Evolutionary conservation across 1,284 basidiomycete genomes (phyloP), one percentile per base, ranked within the genome.

Genomic region (Bjerkandera adusta): DNA sequence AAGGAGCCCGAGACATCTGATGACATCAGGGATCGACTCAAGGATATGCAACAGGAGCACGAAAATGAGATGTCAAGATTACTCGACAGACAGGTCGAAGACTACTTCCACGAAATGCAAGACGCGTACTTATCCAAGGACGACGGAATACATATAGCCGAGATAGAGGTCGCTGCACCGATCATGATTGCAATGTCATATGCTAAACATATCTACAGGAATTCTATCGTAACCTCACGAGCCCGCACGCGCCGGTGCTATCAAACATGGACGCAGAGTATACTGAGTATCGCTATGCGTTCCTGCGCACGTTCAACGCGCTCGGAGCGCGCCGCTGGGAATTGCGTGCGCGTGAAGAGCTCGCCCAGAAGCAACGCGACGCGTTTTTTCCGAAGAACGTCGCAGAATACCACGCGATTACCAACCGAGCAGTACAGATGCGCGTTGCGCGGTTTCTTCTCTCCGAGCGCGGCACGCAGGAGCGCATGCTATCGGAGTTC

Each of bases 401-500:
- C 13, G 65, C 61, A 5, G 76, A 79, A 7, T 85, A 75, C 54
- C 55, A 66, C 2, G 48, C 45, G 5, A 61, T 66, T 16, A 71
- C 66, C 34, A 61, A 71, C 12, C 13, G 70, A 69, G 27, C 78
- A 80, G 59, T 69, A 0, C 73, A 77, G 60, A 56, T 77, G 18
- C 73, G 77, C 2, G 66, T 77, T 5, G 80, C 79, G 7, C 66
- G 65, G 43, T 84, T 80, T 54, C 61, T 86, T 35, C 56, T 62
- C 8, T 56, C 66, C 1, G 65, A 75, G 34, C 48, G 48, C 7
- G 40, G 47, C 11, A 63, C 64, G 36, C 69, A 71, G 56, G 80
- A 82, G 41, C 70, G 58, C 52, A 76, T 78, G 70, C 57, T 76
- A 57, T 58, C 49, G 12, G 68, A 78, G 43, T 79, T 69, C 57